Base-by-base conservation (phyloP, 2,329 filamentous ascomycete species). In the Dothideomycetes sp. region DNA sequence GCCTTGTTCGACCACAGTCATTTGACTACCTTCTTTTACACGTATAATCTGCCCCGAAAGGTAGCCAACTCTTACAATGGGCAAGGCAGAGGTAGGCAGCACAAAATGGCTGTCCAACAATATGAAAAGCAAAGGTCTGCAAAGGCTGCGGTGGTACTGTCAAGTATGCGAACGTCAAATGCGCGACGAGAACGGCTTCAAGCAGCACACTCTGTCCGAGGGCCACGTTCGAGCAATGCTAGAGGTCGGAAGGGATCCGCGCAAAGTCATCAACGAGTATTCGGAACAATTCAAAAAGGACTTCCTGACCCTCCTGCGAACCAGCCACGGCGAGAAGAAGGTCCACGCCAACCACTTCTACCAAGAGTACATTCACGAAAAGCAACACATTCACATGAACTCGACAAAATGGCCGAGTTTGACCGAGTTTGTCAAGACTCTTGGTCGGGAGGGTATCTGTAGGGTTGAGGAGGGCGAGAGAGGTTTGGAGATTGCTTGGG, bases 331-430 rank as follows among this genome's bases (percentile, higher is more conserved):
- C 46, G 87, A 94, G 62, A 98, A 98, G 61, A 75, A 78, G 52
- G 79, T 96, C 1, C 75, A 88, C 24, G 76, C 88, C 37, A 98
- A 98, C 55, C 79, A 84, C 45, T 96, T 96, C 59, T 98, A 98
- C 62, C 86, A 96, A 58, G 81, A 88, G 55, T 91, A 94, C 53
- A 95, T 96, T 50, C 72, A 77, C 12, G 81, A 89, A 50, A 87
- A 88, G 59, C 73, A 86, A 53, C 89, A 96, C 57, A 68, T 91
- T 7, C 91, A 96, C 57, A 87, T 96, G 83, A 95, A 95, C 60
- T 72, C 86, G 5, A 96, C 91, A 0, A 81, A 81, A 53, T 96
- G 87, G 87, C 75, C 80, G 3, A 84, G 77, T 39, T 64, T 98
- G 50, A 89, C 87, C 3, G 87, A 96, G 52, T 94, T 94, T 56